phyloP scores from a whole-genome alignment of 176 grass and related monocot genomes.

The Olyra latifolia region DNA sequence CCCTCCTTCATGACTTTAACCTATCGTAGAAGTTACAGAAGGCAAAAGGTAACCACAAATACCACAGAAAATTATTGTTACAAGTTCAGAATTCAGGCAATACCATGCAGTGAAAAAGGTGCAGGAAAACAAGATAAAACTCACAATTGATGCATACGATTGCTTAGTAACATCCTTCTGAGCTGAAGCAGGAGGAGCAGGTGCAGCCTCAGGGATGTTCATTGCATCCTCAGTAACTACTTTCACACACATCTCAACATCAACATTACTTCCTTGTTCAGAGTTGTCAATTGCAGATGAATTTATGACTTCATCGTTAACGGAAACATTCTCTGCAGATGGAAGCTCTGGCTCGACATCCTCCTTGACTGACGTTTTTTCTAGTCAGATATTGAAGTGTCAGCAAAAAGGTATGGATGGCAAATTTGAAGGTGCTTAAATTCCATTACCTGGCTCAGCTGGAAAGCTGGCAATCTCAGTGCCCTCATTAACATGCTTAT shows the following conservation, averaged over 20 bases:
- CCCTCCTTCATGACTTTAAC: constrained; percentile 53
- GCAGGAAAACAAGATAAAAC: constrained; percentile 30
- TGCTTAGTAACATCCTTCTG: constrained; percentile 63
- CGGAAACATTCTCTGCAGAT: neutral
- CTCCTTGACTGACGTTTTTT: constrained; percentile 18
- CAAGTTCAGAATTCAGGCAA: neutral
- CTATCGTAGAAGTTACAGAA: constrained; percentile 11
- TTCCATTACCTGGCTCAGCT: constrained; percentile 40
- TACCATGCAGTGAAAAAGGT: neutral
- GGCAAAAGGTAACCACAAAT: neutral
- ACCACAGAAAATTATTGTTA: neutral
- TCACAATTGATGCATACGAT: constrained; percentile 87
- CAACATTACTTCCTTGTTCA: neutral
- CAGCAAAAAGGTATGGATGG: constrained; percentile 9
- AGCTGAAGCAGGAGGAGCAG: constrained; percentile 14
- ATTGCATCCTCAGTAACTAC: neutral
- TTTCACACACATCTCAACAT: neutral
- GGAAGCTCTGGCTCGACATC: neutral
- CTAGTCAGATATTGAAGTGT: constrained; percentile 27
- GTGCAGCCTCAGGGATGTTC: constrained; percentile 27
- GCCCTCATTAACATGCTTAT: constrained; percentile 27
- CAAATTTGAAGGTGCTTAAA: neutral
- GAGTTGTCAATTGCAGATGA: constrained; percentile 4
- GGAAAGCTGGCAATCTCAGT: constrained; percentile 18
- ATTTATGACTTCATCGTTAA: constrained; percentile 6